Evolutionary conservation across 2,329 filamentous ascomycete species (phyloP).

Genomic region (Ambrosiella xylebori): DNA sequence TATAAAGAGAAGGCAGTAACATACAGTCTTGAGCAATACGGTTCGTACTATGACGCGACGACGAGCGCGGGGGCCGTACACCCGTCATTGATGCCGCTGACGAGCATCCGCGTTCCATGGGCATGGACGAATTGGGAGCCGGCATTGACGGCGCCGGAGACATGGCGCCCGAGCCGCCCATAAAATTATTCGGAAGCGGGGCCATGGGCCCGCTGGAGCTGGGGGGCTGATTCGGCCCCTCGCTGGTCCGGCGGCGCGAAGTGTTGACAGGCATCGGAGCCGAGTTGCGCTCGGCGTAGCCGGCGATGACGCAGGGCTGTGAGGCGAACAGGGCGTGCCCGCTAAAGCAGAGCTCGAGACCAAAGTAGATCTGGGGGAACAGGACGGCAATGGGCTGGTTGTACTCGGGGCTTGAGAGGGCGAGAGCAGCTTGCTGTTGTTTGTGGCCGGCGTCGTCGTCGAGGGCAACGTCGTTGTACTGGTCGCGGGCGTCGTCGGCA

Average conservation of each 20-base stretch:
- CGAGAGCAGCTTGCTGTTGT: slow-evolving; percentile 2
- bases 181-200: background rate
- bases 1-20: slow-evolving; percentile 5
- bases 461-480: slow-evolving; percentile 10
- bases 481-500: slow-evolving; percentile 7
- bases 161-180: background rate
- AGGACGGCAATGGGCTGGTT: slow-evolving; percentile 10
- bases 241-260: slow-evolving; percentile 8
- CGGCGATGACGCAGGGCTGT: slow-evolving; percentile 10
- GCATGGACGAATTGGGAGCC: background rate
- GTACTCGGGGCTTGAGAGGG: slow-evolving; percentile 4
- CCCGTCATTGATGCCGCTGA: slow-evolving; percentile 8
- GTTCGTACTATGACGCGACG: slow-evolving; percentile 10
- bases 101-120: slow-evolving; percentile 6
- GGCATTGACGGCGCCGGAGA: background rate
- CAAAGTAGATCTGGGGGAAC: slow-evolving; percentile 12
- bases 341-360: slow-evolving; percentile 12
- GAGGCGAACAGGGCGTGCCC: slow-evolving; percentile 11
- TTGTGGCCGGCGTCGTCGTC: slow-evolving; percentile 4
- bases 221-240: background rate
- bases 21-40: slow-evolving; percentile 6
- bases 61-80: slow-evolving; percentile 8
- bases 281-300: slow-evolving; percentile 9
- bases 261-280: slow-evolving; percentile 1
- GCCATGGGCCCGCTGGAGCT: background rate